phyloP scores from a whole-genome alignment of 1,139 yeast genomes.

The Pichia inconspicua region DNA sequence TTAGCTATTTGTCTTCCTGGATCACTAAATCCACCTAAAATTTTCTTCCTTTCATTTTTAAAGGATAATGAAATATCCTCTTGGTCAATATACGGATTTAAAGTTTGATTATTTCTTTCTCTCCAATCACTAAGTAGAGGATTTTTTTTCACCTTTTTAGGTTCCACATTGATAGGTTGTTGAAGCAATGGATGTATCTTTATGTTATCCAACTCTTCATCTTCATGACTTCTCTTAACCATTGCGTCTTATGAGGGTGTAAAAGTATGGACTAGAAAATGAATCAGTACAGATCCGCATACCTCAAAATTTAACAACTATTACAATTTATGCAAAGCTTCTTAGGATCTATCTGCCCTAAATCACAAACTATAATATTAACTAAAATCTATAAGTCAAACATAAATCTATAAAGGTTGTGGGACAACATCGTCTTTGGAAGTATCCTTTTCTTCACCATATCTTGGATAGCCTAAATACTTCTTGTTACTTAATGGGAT shows the following conservation, averaged over 20 bases:
- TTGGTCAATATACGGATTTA: background rate
- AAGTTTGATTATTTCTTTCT: background rate
- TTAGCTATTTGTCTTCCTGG: constrained; percentile 58
- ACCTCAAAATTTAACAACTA: too few species aligned
- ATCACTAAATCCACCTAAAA: constrained; percentile 28
- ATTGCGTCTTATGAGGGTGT: background rate
- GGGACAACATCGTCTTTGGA: constrained; percentile 8
- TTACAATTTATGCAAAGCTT: too few species aligned
- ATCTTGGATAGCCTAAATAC: constrained; percentile 18
- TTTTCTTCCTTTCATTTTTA: constrained; percentile 22
- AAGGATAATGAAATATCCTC: background rate
- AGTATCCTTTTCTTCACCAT: constrained; percentile 18
- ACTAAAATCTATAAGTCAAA: background rate
- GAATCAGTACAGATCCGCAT: too few species aligned
- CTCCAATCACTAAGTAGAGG: background rate
- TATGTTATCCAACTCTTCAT: constrained; percentile 28
- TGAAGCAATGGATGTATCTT: constrained; percentile 55
- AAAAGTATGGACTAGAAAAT: too few species aligned
- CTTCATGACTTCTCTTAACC: background rate
- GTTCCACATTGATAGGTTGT: constrained; percentile 4
- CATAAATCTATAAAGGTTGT: background rate
- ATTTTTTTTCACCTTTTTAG: background rate
- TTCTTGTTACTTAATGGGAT: constrained; percentile 15
- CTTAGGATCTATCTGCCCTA: too few species aligned
- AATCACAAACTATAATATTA: background rate